Conservation (phyloP, 306 rosid species). For the Fragaria iinumae region DNA sequence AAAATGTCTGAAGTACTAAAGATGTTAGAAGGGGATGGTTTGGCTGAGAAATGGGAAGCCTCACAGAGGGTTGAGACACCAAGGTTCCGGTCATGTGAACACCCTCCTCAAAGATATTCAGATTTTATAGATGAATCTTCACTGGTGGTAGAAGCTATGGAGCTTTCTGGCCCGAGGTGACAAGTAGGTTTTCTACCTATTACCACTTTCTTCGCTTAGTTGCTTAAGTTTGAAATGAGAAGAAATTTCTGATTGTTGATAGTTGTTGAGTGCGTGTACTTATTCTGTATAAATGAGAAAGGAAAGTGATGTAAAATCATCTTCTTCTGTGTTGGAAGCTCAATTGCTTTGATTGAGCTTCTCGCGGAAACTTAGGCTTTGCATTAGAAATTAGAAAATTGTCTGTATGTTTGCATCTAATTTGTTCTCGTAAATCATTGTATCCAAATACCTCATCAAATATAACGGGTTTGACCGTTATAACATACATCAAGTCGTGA, state of each 20-base stretch:
- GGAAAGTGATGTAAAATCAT: conserved; percentile 45
- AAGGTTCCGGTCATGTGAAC: conserved; percentile 55
- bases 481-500: too few relatives aligned
- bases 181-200: conserved; percentile 29
- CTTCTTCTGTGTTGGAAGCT: conserved; percentile 22
- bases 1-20: conserved; percentile 92
- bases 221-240: conserved; percentile 31
- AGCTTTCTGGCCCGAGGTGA: conserved; percentile 99
- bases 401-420: neutral
- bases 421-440: neutral
- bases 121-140: conserved; percentile 93
- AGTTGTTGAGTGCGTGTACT: conserved; percentile 51
- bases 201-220: conserved; percentile 24
- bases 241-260: conserved; percentile 33
- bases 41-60: conserved; percentile 97
- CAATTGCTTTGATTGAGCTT: conserved; percentile 30
- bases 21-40: conserved; percentile 97
- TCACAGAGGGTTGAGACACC: conserved; percentile 80
- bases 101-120: conserved; percentile 73
- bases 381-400: conserved; percentile 9
- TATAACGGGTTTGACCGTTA: too few relatives aligned
- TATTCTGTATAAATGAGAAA: conserved; percentile 47
- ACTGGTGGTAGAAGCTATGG: conserved; percentile 91
- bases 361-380: conserved; percentile 26
- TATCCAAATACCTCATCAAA: neutral